A percentile compares a stretch with the other conserved stretches of the same genome.
phyloP scores from a whole-genome alignment of 179 eudicot genomes.

The Beta lomatogona region DNA sequence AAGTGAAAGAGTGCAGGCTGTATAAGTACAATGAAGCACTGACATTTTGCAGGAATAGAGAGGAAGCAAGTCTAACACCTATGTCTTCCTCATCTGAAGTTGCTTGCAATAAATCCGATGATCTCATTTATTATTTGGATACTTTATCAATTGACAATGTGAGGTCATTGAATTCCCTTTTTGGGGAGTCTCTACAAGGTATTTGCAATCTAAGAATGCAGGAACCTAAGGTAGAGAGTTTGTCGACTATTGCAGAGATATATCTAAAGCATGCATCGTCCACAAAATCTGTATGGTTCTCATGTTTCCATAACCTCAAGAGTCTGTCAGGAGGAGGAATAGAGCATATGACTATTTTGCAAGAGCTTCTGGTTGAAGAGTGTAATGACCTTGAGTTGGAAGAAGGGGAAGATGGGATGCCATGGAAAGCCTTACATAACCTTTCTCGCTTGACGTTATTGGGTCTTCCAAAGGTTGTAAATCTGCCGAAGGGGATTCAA shows the following conservation, averaged over 20 bases:
- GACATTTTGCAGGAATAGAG: neutral
- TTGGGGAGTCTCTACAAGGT: slow-evolving; percentile 1
- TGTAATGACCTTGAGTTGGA: neutral
- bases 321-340: slow-evolving; percentile 8
- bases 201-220: neutral
- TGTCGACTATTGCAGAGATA: neutral
- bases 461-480: neutral
- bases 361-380: neutral
- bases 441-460: neutral
- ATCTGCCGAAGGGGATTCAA: neutral
- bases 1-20: neutral
- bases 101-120: neutral
- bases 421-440: slow-evolving; percentile 11
- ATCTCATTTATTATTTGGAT: neutral
- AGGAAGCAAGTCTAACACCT: neutral
- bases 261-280: neutral
- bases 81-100: neutral
- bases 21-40: neutral
- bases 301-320: neutral
- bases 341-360: neutral
- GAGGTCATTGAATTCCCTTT: neutral
- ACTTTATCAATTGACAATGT: neutral
- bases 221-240: neutral
- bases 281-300: neutral
- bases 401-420: neutral